Percentiles rank a stretch among this genome's conserved stretches.
Conservation (phyloP, 805 yeast species). For the Monosporozyma solicola region DNA sequence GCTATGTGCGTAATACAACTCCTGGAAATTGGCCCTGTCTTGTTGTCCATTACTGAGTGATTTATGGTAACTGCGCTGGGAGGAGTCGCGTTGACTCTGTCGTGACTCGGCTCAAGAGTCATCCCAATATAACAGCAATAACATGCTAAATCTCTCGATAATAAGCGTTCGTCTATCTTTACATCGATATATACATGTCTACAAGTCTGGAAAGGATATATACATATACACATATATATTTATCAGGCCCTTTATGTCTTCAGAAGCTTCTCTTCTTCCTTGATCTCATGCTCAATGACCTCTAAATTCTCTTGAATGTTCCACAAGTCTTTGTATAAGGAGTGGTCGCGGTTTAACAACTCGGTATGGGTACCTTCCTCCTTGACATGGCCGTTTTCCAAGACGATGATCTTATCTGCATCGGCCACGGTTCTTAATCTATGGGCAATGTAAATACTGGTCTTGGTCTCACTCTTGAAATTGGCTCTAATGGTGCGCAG, state of each 20-base stretch:
- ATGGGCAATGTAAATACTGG: conserved; percentile 90
- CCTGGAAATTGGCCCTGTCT: neutral
- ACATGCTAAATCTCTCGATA: neutral
- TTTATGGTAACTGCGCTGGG: neutral
- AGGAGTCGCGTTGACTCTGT: neutral
- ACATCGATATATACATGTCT: no score
- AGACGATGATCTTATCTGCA: conserved; percentile 84
- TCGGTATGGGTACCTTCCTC: conserved; percentile 82
- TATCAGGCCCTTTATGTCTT: neutral
- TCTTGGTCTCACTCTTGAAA: conserved; percentile 49
- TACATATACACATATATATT: neutral
- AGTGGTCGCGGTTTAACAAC: conserved; percentile 43
- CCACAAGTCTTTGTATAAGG: conserved; percentile 81
- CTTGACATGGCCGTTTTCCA: conserved; percentile 65
- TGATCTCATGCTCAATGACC: conserved; percentile 32
- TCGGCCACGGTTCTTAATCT: conserved; percentile 89
- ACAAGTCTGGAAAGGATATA: no score
- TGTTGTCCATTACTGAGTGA: neutral
- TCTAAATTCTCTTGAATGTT: conserved; percentile 78
- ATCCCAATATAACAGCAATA: neutral
- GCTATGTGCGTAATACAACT: no score
- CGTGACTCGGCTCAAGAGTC: neutral
- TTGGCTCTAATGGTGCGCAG: conserved; percentile 63
- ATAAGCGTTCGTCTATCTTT: no score
- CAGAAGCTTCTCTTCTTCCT: conserved; percentile 12